Evolutionary conservation across 805 yeast genomes (phyloP).

Genomic region (Metschnikowia drakensbergensis): DNA sequence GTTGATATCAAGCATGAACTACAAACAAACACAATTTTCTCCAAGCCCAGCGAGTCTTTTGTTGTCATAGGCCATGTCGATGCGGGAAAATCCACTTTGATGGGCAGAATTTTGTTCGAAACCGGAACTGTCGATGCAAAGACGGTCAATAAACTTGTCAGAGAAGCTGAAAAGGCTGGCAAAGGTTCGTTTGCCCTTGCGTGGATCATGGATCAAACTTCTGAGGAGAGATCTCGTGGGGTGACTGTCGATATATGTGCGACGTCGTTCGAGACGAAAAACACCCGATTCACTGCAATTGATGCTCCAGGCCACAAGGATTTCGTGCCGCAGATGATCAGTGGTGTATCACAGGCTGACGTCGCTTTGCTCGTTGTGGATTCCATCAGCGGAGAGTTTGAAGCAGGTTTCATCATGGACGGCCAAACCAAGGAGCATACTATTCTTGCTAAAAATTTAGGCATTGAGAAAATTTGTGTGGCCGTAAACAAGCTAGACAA

Average conservation of each 20-base stretch:
- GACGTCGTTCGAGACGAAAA: conserved; percentile 56
- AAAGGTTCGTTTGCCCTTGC: conserved; percentile 80
- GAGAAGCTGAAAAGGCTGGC: conserved; percentile 64
- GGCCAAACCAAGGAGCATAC: conserved; percentile 84
- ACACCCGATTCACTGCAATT: conserved; percentile 59
- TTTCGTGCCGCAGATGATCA: conserved; percentile 82
- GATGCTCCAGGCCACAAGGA: conserved; percentile 87
- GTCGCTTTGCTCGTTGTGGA: conserved; percentile 71
- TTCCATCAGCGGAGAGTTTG: conserved; percentile 61
- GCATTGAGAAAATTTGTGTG: conserved; percentile 57
- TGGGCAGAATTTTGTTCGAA: conserved; percentile 71
- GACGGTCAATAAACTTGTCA: conserved; percentile 56
- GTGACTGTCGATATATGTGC: conserved; percentile 77
- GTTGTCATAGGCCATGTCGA: conserved; percentile 86
- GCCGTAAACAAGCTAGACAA: conserved; percentile 72
- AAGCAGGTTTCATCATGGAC: conserved; percentile 58
- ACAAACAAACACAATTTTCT: conserved; percentile 24
- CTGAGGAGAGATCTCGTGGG: conserved; percentile 71
- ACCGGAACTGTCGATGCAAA: conserved; percentile 62
- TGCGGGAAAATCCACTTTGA: conserved; percentile 77
- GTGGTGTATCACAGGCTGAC: conserved; percentile 79
- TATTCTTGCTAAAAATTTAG: conserved; percentile 60
- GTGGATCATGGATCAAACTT: conserved; percentile 81
- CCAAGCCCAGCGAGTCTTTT: conserved; percentile 60
- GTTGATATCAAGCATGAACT: conserved; percentile 42